A percentile compares a stretch with the other conserved stretches of the same genome.
Conservation (phyloP, 2,329 filamentous ascomycete genomes). For the Venturia effusa region DNA sequence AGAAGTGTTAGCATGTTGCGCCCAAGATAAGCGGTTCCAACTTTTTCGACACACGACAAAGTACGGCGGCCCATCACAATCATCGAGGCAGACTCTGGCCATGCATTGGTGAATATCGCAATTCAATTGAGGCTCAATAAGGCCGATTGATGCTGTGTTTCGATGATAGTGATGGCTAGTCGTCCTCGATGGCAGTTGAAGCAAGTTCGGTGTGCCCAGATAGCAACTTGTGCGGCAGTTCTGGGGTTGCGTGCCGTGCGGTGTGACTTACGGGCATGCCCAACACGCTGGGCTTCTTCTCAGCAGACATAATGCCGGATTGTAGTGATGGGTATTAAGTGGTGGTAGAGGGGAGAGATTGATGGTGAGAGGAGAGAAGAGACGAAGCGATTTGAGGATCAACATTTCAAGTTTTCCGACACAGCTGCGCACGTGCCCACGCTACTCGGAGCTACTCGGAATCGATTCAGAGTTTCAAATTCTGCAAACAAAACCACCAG, state of each 20-base stretch:
- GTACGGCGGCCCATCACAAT: neutral
- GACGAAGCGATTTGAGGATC: neutral
- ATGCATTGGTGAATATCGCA: neutral
- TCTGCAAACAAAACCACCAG: neutral
- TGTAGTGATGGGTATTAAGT: constrained; percentile 1
- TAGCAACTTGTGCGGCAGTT: constrained; percentile 15
- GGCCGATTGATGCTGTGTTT: neutral
- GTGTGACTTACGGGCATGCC: constrained; percentile 34
- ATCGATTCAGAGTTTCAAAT: neutral
- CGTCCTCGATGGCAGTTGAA: neutral
- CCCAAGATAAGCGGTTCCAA: constrained; percentile 4
- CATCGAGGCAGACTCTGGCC: neutral
- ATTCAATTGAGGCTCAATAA: constrained; percentile 2
- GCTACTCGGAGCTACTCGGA: too few species aligned
- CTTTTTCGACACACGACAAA: neutral
- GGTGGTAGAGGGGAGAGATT: neutral
- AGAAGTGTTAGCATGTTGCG: constrained; percentile 15
- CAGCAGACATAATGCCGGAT: constrained; percentile 4
- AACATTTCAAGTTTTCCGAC: neutral
- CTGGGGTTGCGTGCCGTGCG: constrained; percentile 5
- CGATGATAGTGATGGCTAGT: constrained; percentile 7
- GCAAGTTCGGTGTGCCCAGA: constrained; percentile 6
- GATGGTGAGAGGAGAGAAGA: neutral
- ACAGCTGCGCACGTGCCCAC: too few species aligned
- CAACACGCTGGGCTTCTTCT: constrained; percentile 25